Evolutionary conservation across 208 protist species (phyloP).

Genomic region (Lotmaria passim): DNA sequence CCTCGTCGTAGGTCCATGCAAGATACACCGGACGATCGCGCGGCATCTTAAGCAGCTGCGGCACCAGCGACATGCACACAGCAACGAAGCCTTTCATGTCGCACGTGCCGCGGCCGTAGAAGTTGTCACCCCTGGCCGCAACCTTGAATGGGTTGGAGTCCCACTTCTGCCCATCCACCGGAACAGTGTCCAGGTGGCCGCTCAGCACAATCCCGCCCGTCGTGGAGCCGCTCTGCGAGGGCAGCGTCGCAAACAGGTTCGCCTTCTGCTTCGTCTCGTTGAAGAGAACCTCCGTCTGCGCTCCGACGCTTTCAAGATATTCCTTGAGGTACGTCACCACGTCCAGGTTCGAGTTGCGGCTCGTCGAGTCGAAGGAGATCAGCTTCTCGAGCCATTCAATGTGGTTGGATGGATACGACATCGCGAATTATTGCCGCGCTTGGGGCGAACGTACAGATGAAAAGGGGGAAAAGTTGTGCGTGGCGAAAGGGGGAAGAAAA

Average conservation of each 20-base stretch:
- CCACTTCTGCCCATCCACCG: constrained; percentile 63
- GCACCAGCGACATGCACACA: constrained; percentile 56
- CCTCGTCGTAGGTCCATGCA: constrained; percentile 58
- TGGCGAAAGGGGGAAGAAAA: no score
- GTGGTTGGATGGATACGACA: constrained; percentile 14
- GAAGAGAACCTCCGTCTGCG: constrained; percentile 32
- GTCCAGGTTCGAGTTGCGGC: constrained; percentile 55
- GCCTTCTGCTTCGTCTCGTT: constrained; percentile 50
- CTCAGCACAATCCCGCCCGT: constrained; percentile 60
- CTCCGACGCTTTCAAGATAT: constrained; percentile 34
- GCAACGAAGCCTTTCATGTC: constrained; percentile 71
- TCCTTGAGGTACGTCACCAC: constrained; percentile 42
- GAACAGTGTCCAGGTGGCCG: constrained; percentile 56
- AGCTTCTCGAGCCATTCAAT: constrained; percentile 56
- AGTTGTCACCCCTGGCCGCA: constrained; percentile 33
- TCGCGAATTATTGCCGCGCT: neutral
- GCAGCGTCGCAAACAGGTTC: constrained; percentile 57
- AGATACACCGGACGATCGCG: constrained; percentile 50
- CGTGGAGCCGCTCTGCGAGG: constrained; percentile 31
- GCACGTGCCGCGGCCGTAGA: constrained; percentile 60
- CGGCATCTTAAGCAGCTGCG: constrained; percentile 47
- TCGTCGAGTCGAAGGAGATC: constrained; percentile 49
- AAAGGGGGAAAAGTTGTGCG: no score
- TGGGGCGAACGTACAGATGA: constrained; percentile 8
- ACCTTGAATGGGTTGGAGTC: constrained; percentile 50